These are phyloP conservation scores for Candida smagusa DNA, from an alignment of 1,139 yeast genomes.

Conservation along the genomic window DNA sequence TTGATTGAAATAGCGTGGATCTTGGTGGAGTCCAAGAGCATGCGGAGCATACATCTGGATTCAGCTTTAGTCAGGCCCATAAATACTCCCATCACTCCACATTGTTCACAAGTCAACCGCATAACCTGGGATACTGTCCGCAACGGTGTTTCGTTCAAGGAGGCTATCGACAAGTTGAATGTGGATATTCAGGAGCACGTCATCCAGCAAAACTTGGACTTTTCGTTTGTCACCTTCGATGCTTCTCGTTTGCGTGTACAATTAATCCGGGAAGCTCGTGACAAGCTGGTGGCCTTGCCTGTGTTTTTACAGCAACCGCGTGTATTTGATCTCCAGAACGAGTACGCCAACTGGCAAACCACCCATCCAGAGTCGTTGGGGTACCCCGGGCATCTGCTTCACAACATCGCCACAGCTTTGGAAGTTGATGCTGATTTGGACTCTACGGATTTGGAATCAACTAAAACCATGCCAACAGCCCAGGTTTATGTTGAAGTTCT, in stretches of 20 bases:
- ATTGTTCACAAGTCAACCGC: slow-evolving; percentile 51
- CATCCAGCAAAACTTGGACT: slow-evolving; percentile 45
- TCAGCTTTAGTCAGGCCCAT: slow-evolving; percentile 57
- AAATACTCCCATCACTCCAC: slow-evolving; percentile 65
- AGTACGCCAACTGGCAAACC: slow-evolving; percentile 68
- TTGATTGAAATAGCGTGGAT: slow-evolving; percentile 67
- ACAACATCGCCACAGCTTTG: slow-evolving; percentile 56
- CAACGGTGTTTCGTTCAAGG: slow-evolving; percentile 52
- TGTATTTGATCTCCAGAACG: slow-evolving; percentile 72
- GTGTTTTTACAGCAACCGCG: slow-evolving; percentile 72
- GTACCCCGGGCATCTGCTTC: slow-evolving; percentile 47
- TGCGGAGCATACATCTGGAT: slow-evolving; percentile 35
- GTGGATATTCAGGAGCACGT: slow-evolving; percentile 43
- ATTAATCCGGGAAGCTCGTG: slow-evolving; percentile 77
- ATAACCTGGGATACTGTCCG: slow-evolving; percentile 66
- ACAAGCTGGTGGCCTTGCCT: slow-evolving; percentile 70
- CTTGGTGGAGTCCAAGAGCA: slow-evolving; percentile 38
- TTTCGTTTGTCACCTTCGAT: slow-evolving; percentile 65
- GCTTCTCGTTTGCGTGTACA: slow-evolving; percentile 73
- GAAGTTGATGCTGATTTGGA: slow-evolving; percentile 43
- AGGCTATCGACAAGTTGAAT: slow-evolving; percentile 58
- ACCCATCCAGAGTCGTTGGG: slow-evolving; percentile 57
- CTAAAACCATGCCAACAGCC: slow-evolving; percentile 10
- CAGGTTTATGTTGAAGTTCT: slow-evolving; percentile 40
- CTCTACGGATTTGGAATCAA: slow-evolving; percentile 9